Conservation (phyloP, 2,329 filamentous ascomycete species). For the Fusarium sp. region DNA sequence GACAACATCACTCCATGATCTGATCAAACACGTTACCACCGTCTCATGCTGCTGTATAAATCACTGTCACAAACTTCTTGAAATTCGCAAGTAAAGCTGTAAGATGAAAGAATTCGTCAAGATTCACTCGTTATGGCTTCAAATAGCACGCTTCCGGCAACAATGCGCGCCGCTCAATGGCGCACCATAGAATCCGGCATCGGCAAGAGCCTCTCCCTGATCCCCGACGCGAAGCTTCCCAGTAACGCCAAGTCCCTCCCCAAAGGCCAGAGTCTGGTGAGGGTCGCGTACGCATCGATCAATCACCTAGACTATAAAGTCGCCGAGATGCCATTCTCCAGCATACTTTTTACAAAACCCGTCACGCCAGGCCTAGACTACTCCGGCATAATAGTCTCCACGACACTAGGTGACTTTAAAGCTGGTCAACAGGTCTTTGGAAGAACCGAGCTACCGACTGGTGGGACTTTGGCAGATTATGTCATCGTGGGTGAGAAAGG, state of each 20-base stretch:
- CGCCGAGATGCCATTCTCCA: conserved; percentile 29
- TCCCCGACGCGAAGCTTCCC: conserved; percentile 14
- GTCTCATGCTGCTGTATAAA: not conserved
- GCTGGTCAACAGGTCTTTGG: conserved; percentile 23
- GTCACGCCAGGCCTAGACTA: conserved; percentile 35
- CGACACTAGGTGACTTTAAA: not conserved
- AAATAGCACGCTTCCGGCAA: conserved; percentile 2
- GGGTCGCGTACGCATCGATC: conserved; percentile 34
- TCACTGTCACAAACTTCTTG: no score
- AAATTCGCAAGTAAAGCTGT: no score
- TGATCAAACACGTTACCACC: not conserved
- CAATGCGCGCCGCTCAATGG: conserved; percentile 38
- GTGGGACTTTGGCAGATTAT: conserved; percentile 34
- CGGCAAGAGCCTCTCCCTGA: conserved; percentile 23
- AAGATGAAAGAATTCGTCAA: no score
- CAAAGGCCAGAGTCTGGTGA: conserved; percentile 21
- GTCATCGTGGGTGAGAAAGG: conserved; percentile 18
- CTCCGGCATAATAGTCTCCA: conserved; percentile 28
- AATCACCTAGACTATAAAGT: conserved; percentile 40
- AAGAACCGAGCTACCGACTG: conserved; percentile 11
- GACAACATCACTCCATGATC: conserved; percentile 7
- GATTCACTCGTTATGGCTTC: conserved; percentile 11
- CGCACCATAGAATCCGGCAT: conserved; percentile 30
- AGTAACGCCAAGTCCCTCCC: not conserved
- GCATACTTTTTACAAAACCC: conserved; percentile 15